Percentiles rank a stretch among this genome's conserved stretches.
Conservation (phyloP, 1,139 yeast species). For the Saccharomyces hybrid region DNA sequence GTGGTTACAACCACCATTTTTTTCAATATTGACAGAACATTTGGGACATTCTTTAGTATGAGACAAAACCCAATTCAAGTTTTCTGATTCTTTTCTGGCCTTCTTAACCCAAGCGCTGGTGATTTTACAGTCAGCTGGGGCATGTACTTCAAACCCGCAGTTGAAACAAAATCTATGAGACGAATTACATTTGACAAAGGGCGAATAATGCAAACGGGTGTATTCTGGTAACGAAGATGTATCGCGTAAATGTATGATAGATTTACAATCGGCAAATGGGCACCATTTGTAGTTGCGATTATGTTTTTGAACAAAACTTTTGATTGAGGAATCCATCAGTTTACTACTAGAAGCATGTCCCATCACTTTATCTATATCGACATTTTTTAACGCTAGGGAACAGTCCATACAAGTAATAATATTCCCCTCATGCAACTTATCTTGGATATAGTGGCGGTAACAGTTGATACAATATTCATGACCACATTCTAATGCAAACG, state of each 20-base stretch:
- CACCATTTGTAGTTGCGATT: conserved; percentile 59
- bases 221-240: conserved; percentile 26
- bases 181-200: conserved; percentile 60
- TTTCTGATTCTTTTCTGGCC: conserved; percentile 82
- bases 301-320: conserved; percentile 47
- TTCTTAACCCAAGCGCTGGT: conserved; percentile 70
- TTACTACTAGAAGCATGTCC: conserved; percentile 30
- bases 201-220: conserved; percentile 38
- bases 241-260: conserved; percentile 46
- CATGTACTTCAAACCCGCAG: conserved; percentile 72
- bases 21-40: conserved; percentile 50
- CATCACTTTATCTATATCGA: conserved; percentile 33
- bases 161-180: conserved; percentile 72
- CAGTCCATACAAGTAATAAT: conserved; percentile 61
- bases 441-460: conserved; percentile 51
- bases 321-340: conserved; percentile 36
- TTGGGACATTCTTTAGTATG: conserved; percentile 79
- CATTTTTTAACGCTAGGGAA: conserved; percentile 31
- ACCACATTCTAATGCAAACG: conserved; percentile 56
- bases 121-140: conserved; percentile 72
- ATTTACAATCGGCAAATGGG: conserved; percentile 77
- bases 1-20: conserved; percentile 94
- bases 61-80: conserved; percentile 81
- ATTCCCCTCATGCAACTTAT: conserved; percentile 46
- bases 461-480: conserved; percentile 68